Base-by-base conservation (phyloP, 345 rosid species). In the Hypericum perforatum region DNA sequence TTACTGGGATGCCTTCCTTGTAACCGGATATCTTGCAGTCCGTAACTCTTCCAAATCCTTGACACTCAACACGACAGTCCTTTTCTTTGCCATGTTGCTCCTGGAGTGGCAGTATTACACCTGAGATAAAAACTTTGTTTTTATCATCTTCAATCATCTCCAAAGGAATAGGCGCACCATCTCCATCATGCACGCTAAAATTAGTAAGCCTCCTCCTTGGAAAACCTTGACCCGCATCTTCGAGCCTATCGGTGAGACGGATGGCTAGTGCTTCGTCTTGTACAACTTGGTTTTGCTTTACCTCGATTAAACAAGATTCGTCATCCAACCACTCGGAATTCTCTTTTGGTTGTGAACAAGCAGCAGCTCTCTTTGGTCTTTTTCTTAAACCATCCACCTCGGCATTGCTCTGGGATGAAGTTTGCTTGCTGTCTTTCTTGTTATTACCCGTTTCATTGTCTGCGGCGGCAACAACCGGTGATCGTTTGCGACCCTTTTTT, bases 1-100 rank as follows among this genome's bases (percentile, higher is more conserved):
- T 41, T 9, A 67, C 63, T 8, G 71, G 66, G 14, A 50, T 56
- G 13, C 71, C 71, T 13, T 67, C 66, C 41, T 67, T 66, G 47
- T 61, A 67, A 40, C 66, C 71, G 51, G 71, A 67, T 16, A 67
- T 57, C 29, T 10, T 16, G 66, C 71, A 67, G 11, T 49, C 52
- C 57, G 61, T 66, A 36, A 67, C 46, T 50, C 71, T 67, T 46
- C 71, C 71, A 57, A 67, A 67, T 10, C 66, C 66, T 7, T 60
- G 66, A 45, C 71, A 67, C 8, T 58, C 57, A 7, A 67, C 55
- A 29, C 37, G 45, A 49, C 15, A 45, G 44, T 61, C 71, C 10
- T 52, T 45, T 37, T 61, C 66, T 29, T 61, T 46, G 37, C 41
- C 59, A 40, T 11, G 37, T 52, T 8, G 39, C 29, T 46, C 51